Conservation (phyloP, 495 filamentous ascomycete genomes). For the Mytilinidion resinicola region DNA sequence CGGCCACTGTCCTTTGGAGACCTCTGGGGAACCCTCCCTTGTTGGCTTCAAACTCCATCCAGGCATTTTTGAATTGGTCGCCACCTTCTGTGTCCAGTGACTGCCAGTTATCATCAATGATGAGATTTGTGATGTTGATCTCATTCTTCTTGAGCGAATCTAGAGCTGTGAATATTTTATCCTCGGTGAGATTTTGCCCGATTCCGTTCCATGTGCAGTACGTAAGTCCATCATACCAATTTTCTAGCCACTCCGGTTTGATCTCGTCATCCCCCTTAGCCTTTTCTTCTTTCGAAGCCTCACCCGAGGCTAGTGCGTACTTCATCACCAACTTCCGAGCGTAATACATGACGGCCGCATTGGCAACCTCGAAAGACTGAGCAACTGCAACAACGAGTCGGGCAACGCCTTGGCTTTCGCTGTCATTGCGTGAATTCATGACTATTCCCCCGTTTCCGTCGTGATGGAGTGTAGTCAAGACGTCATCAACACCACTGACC, state of each 20-base stretch:
- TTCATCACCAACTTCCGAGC: constrained; percentile 61
- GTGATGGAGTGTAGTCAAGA: constrained; percentile 63
- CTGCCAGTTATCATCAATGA: constrained; percentile 98
- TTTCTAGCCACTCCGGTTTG: constrained; percentile 67
- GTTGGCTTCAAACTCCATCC: constrained; percentile 78
- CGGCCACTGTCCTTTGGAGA: constrained; percentile 57
- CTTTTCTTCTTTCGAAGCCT: constrained; percentile 33
- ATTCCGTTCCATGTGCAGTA: constrained; percentile 93
- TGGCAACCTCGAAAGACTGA: constrained; percentile 66
- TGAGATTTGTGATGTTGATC: constrained; percentile 72
- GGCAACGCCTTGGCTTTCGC: constrained; percentile 44
- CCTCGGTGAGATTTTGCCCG: constrained; percentile 71
- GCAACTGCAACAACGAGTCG: constrained; percentile 67
- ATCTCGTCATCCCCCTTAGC: constrained; percentile 44
- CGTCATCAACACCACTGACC: constrained; percentile 68
- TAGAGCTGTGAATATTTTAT: constrained; percentile 70
- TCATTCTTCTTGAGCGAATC: constrained; percentile 61
- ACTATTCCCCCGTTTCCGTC: constrained; percentile 59
- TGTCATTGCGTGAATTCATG: constrained; percentile 68
- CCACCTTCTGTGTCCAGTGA: constrained; percentile 49
- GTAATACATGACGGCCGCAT: constrained; percentile 77
- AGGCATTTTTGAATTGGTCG: constrained; percentile 48
- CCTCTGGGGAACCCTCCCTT: constrained; percentile 72
- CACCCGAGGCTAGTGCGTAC: constrained; percentile 20
- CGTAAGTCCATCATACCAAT: constrained; percentile 81